Conservation (phyloP, 257 asterid genomes). For the Solanum peruvianum region DNA sequence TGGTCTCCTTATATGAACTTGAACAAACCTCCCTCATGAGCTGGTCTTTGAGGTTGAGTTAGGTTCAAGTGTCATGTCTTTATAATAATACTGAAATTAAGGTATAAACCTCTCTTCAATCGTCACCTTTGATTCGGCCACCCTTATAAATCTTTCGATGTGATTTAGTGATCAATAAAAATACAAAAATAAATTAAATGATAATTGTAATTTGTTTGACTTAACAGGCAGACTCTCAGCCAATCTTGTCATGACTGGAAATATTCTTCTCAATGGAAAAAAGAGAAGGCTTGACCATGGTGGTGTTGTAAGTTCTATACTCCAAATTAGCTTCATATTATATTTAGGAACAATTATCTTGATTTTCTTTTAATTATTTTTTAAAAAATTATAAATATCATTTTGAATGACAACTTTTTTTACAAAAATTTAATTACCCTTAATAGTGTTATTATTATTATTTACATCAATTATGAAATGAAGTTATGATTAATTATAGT, state of each 20-base stretch:
- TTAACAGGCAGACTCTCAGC: slow-evolving; percentile 62
- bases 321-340: background rate
- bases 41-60: too few species aligned
- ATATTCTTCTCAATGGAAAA: slow-evolving; percentile 52
- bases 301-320: slow-evolving; percentile 31
- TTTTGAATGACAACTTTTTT: background rate
- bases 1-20: background rate
- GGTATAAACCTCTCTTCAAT: background rate
- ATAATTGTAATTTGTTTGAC: background rate
- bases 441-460: background rate
- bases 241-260: slow-evolving; percentile 60
- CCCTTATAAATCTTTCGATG: background rate
- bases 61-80: too few species aligned
- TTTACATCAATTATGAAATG: background rate
- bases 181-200: background rate
- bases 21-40: background rate
- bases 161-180: background rate
- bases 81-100: background rate
- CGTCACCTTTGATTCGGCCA: background rate
- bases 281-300: slow-evolving; percentile 38
- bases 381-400: background rate
- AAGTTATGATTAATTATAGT: background rate
- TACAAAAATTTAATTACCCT: background rate
- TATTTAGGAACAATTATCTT: too few species aligned
- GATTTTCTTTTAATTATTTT: background rate